Conservation (phyloP, 495 filamentous ascomycete species). For the Penicilliopsis zonata region DNA sequence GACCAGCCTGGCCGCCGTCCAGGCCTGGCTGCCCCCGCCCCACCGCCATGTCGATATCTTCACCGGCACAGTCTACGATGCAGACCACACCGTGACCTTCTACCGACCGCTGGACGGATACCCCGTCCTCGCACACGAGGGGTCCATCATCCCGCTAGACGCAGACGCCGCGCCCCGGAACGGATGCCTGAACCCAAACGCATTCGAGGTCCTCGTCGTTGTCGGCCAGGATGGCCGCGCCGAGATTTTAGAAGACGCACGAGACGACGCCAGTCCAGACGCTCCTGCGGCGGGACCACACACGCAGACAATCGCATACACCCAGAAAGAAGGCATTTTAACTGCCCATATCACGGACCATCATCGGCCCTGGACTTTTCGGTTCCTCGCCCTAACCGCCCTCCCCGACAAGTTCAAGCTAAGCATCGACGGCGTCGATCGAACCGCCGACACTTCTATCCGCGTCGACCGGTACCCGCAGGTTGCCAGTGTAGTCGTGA, state of each 20-base stretch:
- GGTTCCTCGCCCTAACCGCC: conserved; percentile 12
- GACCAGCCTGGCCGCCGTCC: conserved; percentile 24
- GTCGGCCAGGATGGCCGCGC: conserved; percentile 38
- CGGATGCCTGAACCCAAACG: conserved; percentile 24
- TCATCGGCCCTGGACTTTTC: conserved; percentile 5
- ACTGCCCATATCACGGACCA: background rate
- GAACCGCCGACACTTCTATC: conserved; percentile 9
- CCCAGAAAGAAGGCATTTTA: background rate
- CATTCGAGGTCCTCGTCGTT: conserved; percentile 35
- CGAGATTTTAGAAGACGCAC: conserved; percentile 25
- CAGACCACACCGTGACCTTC: conserved; percentile 31
- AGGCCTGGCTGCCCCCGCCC: conserved; percentile 38
- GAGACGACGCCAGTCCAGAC: conserved; percentile 7
- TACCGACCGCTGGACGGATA: conserved; percentile 28
- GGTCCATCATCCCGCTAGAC: conserved; percentile 42
- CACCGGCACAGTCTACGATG: conserved; percentile 38
- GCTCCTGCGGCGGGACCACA: background rate
- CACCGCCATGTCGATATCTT: conserved; percentile 38
- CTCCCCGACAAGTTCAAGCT: conserved; percentile 14
- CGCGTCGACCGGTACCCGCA: conserved; percentile 10
- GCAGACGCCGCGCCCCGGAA: conserved; percentile 18
- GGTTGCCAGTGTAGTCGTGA: background rate
- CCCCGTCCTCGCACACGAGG: conserved; percentile 41
- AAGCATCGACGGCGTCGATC: conserved; percentile 12
- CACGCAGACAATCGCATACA: conserved; percentile 3